These are phyloP conservation scores for Trichoderma virens DNA, from an alignment of 495 filamentous ascomycete species.

Conservation along the genomic window DNA sequence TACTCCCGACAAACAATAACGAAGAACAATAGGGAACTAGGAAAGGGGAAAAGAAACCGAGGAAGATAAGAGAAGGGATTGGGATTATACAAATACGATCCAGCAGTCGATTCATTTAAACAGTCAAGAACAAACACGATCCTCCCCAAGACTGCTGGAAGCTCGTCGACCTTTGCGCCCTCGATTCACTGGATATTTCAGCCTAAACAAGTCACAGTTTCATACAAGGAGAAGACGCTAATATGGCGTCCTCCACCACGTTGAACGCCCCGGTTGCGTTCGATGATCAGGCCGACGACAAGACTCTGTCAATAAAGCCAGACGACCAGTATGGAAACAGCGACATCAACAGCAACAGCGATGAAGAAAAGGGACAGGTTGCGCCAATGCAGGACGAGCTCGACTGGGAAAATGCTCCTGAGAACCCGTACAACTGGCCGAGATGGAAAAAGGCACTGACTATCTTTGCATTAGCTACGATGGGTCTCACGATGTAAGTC, in stretches of 20 bases:
- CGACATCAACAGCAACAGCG: constrained; percentile 3
- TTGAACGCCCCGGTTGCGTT: background rate
- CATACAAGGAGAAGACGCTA: background rate
- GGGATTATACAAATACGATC: background rate
- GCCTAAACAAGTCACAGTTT: background rate
- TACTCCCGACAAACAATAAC: background rate
- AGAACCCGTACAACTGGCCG: constrained; percentile 9
- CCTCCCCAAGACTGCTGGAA: background rate
- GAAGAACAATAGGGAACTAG: background rate
- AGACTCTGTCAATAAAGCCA: background rate
- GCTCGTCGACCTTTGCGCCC: background rate
- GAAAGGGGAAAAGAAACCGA: background rate
- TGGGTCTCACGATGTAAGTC: background rate
- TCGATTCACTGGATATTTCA: background rate
- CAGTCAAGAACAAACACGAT: too few relatives aligned
- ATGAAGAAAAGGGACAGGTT: background rate
- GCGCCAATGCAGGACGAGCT: background rate
- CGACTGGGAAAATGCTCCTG: constrained; percentile 12
- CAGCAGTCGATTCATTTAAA: background rate
- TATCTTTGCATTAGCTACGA: background rate
- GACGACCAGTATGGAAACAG: constrained; percentile 1
- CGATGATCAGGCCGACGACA: background rate
- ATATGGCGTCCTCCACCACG: background rate
- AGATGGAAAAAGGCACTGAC: background rate
- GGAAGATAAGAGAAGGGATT: background rate